Percentiles rank a stretch among this genome's conserved stretches.
Evolutionary conservation across 495 filamentous ascomycete species (phyloP).

Genomic region (Cercophora samala): DNA sequence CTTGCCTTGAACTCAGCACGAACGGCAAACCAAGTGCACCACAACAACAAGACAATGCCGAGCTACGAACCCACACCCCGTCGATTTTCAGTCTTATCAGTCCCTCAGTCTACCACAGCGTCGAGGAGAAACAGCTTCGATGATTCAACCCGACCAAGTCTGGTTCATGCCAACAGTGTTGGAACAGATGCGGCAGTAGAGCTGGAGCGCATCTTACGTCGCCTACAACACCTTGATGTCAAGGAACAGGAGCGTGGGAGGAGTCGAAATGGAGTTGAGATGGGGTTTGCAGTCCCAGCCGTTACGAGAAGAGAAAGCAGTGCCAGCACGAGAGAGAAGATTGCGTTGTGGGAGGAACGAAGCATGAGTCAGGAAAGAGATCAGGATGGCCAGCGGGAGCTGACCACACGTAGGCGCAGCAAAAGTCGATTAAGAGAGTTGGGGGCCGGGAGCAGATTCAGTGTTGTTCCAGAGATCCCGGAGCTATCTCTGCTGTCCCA

Average conservation of each 20-base stretch:
- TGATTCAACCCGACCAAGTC: constrained; percentile 7
- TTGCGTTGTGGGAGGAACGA: constrained; percentile 25
- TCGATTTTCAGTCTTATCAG: constrained; percentile 25
- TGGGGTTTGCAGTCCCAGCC: constrained; percentile 12
- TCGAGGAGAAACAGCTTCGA: constrained; percentile 30
- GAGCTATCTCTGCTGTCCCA: constrained; percentile 15
- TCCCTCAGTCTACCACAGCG: constrained; percentile 10
- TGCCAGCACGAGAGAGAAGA: constrained; percentile 25
- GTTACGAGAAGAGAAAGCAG: constrained; percentile 22
- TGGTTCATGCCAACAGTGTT: neutral
- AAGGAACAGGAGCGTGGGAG: constrained; percentile 15
- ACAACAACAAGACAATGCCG: constrained; percentile 19
- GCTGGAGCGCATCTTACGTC: constrained; percentile 11
- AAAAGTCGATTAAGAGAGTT: constrained; percentile 24
- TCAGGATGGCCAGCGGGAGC: neutral
- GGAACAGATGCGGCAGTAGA: constrained; percentile 11
- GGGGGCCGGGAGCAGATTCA: constrained; percentile 21
- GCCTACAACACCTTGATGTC: constrained; percentile 16
- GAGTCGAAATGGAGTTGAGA: constrained; percentile 11
- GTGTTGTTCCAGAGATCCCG: constrained; percentile 27
- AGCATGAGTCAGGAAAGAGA: constrained; percentile 25
- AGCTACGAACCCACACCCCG: constrained; percentile 28
- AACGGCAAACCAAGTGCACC: too few species aligned
- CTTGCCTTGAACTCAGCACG: neutral
- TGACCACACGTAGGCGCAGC: constrained; percentile 12